Conservation (phyloP, 257 asterid species). For the Phtheirospermum japonicum region DNA sequence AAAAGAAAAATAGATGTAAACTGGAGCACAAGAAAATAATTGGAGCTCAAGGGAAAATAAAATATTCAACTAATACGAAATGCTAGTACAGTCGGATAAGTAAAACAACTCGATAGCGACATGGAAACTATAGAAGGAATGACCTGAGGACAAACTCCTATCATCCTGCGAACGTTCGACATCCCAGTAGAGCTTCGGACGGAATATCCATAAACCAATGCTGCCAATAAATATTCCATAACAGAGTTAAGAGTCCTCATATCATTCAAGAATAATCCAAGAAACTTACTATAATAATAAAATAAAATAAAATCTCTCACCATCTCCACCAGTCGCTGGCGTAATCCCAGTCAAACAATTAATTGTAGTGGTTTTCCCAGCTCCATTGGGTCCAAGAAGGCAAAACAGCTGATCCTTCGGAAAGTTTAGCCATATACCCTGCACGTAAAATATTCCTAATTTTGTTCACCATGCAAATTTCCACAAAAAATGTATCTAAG, state of each 20-base stretch:
- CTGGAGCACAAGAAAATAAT: background rate
- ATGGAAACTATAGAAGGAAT: slow-evolving; percentile 25
- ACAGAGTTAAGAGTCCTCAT: slow-evolving; percentile 14
- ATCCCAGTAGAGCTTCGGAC: slow-evolving; percentile 77
- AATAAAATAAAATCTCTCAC: slow-evolving; percentile 42
- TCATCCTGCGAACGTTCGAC: slow-evolving; percentile 75
- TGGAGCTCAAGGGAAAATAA: slow-evolving; percentile 13
- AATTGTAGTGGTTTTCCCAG: slow-evolving; percentile 92
- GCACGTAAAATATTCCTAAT: slow-evolving; percentile 30
- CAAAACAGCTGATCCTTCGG: slow-evolving; percentile 93
- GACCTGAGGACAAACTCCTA: slow-evolving; percentile 98
- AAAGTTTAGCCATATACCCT: slow-evolving; percentile 93
- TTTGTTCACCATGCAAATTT: slow-evolving; percentile 16
- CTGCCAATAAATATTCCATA: slow-evolving; percentile 41
- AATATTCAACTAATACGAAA: background rate
- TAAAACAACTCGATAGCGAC: slow-evolving; percentile 4
- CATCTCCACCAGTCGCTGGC: slow-evolving; percentile 91
- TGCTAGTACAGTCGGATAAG: slow-evolving; percentile 11
- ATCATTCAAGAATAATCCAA: slow-evolving; percentile 14
- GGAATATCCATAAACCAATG: slow-evolving; percentile 80
- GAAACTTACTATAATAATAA: background rate
- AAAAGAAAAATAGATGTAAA: background rate
- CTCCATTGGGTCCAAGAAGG: slow-evolving; percentile 98
- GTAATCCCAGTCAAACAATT: slow-evolving; percentile 93
- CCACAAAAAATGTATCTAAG: background rate